Base-by-base conservation (phyloP, 2,329 filamentous ascomycete species). In the Colletotrichum sp. region DNA sequence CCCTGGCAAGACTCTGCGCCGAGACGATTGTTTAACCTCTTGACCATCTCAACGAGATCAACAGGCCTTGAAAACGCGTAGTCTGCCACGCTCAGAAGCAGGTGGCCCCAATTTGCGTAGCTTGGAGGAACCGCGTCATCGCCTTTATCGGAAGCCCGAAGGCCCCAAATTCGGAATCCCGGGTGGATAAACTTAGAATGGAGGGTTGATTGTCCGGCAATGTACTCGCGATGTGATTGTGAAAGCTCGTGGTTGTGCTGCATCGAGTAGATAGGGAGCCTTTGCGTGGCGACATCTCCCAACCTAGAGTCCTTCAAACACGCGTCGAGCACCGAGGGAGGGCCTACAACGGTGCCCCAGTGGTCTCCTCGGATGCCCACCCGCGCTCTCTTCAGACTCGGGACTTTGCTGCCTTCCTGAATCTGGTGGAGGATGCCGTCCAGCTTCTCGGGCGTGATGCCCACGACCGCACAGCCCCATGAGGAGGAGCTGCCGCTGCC, bases 231-330 rank as follows among this genome's bases (percentile, higher is more conserved):
- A 69, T 69, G 49, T 26, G 66, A 69, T 49, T 59, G n/a, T 36
- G 66, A 59, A 39, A 69, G 49, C 49, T 69, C 66, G 21, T 69
- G 55, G 66, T 69, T 69, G 66, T 69, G 66, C 49, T 69, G 66
- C 66, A 69, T 69, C 21, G 66, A 69, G 28, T 24, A 32, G 18
- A 69, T 69, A 1, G 34, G 34, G 2, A 69, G 67, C 10, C 24
- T 26, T 5, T 60, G 16, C 34, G 36, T 69, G 3, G 52, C 26
- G 7, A 69, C n/a, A 18, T 55, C 30, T n/a, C 24, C 36, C 21
- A 60, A 9, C 4, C 49, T 36, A 2, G 24, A 26, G 30, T 69
- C 30, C 8, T 62, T 26, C 8, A 69, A 26, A 28, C 34, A 69
- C 13, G 26, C 30, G 52, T 59, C 55, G 6, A 72, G 70, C 7